Base-by-base conservation (phyloP, 106 monocot genomes). In the Dendrobium officinale region DNA sequence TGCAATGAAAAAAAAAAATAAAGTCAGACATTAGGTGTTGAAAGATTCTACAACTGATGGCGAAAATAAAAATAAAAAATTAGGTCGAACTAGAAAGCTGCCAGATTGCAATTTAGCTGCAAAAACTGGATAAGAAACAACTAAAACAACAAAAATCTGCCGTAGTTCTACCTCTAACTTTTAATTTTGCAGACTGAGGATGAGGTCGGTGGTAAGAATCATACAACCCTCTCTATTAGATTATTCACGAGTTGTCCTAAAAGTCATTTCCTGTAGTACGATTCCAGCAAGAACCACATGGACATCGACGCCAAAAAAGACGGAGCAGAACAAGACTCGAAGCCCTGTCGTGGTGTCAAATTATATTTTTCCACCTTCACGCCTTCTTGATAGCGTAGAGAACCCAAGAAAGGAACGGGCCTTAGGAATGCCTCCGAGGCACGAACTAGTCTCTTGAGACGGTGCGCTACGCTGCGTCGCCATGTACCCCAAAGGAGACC, bases 211-310 rank as follows among this genome's bases (percentile, higher is more conserved):
- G 18, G 51, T 51, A 51, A 51, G 51, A 51, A 51, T 51, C 51
- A 51, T 15, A 51, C 3, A 51, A 51, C 51, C 10, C 51, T 45
- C 45, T 51, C 51, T 51, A 15, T 15, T 51, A 51, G 51, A 51
- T 13, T 11, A 51, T 13, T 51, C 13, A 15, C 51, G 13, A 51
- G 51, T 51, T 51, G 51, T 51, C 51, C 0, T 49, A n/a, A 51
- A 10, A 13, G 74, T 43, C 74, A 43, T 74, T 74, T 74, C 74
- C 43, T 42, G 42, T 29, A n/a, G 74, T 74, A 74, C 74, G 72
- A 44, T 42, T 43, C 76, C 48, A 49, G 76, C 20, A 49, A 76
- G 49, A 76, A 76, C 48, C 47, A 76, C 76, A 49, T 3, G 76
- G 18, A 76, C 45, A 76, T 44, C 17, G 44, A 75, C 22, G 75